These are phyloP conservation scores for Helianthus tuberosus DNA, from an alignment of 129 eudicot genomes.

Conservation along the genomic window DNA sequence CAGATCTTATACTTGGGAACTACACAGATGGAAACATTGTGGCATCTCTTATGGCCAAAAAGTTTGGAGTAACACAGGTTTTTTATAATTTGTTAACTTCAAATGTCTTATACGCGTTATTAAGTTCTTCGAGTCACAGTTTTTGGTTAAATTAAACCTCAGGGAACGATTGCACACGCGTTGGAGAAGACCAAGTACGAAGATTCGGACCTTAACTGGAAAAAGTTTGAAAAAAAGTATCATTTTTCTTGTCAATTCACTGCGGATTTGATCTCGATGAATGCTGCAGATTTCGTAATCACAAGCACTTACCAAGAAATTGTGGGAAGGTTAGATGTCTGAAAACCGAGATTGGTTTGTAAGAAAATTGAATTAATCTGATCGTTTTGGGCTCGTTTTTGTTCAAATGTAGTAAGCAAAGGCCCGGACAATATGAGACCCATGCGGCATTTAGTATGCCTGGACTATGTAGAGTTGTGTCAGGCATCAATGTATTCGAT, in stretches of 20 bases:
- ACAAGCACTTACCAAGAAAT: constrained; percentile 95
- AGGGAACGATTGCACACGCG: constrained; percentile 97
- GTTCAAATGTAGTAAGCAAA: constrained; percentile 50
- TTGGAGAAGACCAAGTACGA: constrained; percentile 84
- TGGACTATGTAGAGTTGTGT: constrained; percentile 77
- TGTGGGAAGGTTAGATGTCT: constrained; percentile 79
- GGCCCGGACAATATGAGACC: constrained; percentile 82
- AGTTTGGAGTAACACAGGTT: constrained; percentile 87
- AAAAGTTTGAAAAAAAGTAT: constrained; percentile 68
- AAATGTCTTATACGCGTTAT: not conserved
- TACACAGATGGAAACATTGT: constrained; percentile 91
- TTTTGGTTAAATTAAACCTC: constrained; percentile 1
- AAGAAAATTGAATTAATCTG: not conserved
- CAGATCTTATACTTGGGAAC: constrained; percentile 84
- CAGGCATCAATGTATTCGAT: constrained; percentile 80
- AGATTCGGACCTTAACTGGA: constrained; percentile 85
- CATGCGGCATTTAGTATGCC: constrained; percentile 86
- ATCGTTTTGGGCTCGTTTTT: constrained; percentile 5
- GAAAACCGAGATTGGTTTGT: not conserved
- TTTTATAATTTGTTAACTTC: not conserved
- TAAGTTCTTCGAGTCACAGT: not conserved
- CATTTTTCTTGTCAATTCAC: constrained; percentile 90
- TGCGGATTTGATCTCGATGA: constrained; percentile 84
- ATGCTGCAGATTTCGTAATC: constrained; percentile 78
- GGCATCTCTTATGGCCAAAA: constrained; percentile 78